phyloP scores from a whole-genome alignment of 2,329 filamentous ascomycete species.

The Grosmannia penicillata region DNA sequence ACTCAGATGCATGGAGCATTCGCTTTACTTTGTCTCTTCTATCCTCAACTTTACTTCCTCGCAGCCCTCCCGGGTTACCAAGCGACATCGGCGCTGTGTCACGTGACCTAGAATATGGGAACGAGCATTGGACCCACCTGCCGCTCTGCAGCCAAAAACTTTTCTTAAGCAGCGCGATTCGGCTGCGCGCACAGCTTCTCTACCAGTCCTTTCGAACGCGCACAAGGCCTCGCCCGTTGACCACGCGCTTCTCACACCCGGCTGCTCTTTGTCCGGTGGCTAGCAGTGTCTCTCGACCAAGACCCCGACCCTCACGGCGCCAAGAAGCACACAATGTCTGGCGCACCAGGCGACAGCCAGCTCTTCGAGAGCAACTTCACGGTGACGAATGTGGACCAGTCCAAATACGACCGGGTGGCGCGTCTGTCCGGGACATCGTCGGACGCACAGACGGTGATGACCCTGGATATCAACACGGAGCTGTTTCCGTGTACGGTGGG shows the following conservation, averaged over 20 bases:
- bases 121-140: too few relatives aligned
- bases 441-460: conserved; percentile 62
- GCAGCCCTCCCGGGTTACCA: neutral
- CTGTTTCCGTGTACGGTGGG: conserved; percentile 65
- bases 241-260: too few relatives aligned
- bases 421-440: conserved; percentile 65
- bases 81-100: too few relatives aligned
- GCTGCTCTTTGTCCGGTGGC: too few relatives aligned
- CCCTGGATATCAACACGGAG: conserved; percentile 87
- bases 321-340: conserved; percentile 22
- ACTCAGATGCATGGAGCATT: too few relatives aligned
- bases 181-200: too few relatives aligned
- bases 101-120: too few relatives aligned
- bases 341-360: conserved; percentile 65
- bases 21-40: neutral
- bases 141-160: too few relatives aligned
- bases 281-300: neutral
- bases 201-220: too few relatives aligned
- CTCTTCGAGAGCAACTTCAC: conserved; percentile 90
- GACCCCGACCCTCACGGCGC: neutral
- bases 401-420: conserved; percentile 91
- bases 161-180: too few relatives aligned
- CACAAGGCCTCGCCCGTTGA: too few relatives aligned
- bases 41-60: neutral
- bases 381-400: conserved; percentile 61